Base-by-base conservation (phyloP, 176 grass and related monocot species). In the Hordeum marinum region DNA sequence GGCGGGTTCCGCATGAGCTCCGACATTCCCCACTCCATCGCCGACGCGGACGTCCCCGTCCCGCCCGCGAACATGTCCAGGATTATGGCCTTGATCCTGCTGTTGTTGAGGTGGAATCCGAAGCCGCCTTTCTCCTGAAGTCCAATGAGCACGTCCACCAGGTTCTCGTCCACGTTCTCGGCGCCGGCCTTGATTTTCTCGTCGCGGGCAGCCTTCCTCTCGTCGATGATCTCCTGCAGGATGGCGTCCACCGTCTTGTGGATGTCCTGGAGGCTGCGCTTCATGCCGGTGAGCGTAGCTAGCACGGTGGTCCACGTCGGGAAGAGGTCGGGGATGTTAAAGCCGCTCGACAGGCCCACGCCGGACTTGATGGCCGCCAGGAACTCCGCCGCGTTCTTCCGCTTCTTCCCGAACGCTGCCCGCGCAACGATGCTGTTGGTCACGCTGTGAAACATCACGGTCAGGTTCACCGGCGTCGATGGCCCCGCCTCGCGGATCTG, bases 21-120 rank as follows among this genome's bases (percentile, higher is more conserved):
- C 34, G 94, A 80, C 88, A 95, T 93, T 3, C 66, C 74, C 94
- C 94, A 95, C 42, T 95, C 84, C 68, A 91, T 34, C 11, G 84
- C 68, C 0, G 88, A 67, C 4, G 68, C 68, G 18, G 71, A 78
- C 1, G 90, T 89, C 7, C 83, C 90, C 1, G 86, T 89, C 50
- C 90, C 87, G 3, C 79, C 90, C 8, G 72, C 67, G 35, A 94
- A 92, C 86, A 87, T 81, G 48, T 92, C 89, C 9, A 89, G 66
- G 23, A 94, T 82, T 72, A 87, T 64, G 62, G 87, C 77, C 83
- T 92, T 92, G 80, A 94, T 82, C 7, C 20, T 87, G 36, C 62
- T 76, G 24, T 85, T 59, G 75, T 41, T 63, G 14, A 94, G 72
- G 2, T 90, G 35, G 64, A 94, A 68, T 0, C 65, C 84, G 11